Base-by-base conservation (phyloP, 495 filamentous ascomycete species). In the Hypoxylon cercidicola region DNA sequence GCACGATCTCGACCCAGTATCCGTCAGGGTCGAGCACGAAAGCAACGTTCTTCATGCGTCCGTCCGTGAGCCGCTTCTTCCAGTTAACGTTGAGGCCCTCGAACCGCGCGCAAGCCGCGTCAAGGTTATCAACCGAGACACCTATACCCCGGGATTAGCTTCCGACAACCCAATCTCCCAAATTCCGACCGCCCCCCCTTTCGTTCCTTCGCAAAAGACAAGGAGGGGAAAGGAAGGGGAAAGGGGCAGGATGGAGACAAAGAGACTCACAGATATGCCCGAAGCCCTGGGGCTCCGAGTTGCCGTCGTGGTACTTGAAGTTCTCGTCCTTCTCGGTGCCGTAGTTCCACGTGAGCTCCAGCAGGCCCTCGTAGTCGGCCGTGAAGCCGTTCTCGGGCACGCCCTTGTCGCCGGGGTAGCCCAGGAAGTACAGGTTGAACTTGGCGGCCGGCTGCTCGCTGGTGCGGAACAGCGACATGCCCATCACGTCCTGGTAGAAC, bases 301-400 rank as follows among this genome's bases (percentile, higher is more conserved):
- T 99, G 9, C 95, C 95, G 66, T 96, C 88, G 72, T 99, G 95
- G 72, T 99, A 99, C 41, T 87, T 88, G 69, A 93, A 92, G 45
- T 82, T 79, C 55, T 88, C 82, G 66, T 97, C 87, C 71, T 91
- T 94, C 82, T 99, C 95, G 2, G 95, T 97, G 40, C 95, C 95
- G 64, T 97, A 95, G 73, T 99, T 97, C 91, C 92, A 97, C 18
- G 93, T 97, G 67, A 99, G 71, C 79, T 97, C 93, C 10, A 97
- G 79, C 51, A 97, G 72, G 1, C 94, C 94, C 72, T 97, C 94
- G 49, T 86, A 84, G 39, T 86, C 84, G 2, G 89, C 86, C 3
- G 87, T 82, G 70, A 41, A 84, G 20, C 78, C 71, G 21, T 78
- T 74, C 35, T 76, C 78, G 28, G 89, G 81, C 23, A 80, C 67